Percentiles rank a stretch among this genome's conserved stretches.
These are phyloP conservation scores for Umbilicaria muhlenbergii DNA, from an alignment of 495 filamentous ascomycete species.

Conservation along the genomic window DNA sequence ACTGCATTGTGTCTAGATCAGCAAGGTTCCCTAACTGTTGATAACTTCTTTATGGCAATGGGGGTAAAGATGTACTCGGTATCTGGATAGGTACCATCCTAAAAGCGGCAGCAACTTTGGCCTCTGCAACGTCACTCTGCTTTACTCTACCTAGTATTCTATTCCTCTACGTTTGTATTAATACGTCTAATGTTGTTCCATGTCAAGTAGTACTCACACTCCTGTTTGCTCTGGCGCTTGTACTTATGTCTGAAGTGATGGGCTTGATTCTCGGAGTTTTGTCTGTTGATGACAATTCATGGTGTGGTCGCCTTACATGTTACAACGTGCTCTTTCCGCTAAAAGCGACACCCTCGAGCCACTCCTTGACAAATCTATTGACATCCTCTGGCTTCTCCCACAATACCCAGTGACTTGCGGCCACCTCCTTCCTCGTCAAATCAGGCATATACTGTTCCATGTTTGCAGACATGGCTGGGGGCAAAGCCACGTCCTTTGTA, in stretches of 20 bases:
- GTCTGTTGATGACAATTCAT: background rate
- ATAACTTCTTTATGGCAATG: too few species aligned
- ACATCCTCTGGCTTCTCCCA: constrained; percentile 46
- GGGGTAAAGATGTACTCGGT: too few species aligned
- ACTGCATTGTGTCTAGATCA: too few species aligned
- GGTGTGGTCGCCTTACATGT: constrained; percentile 8
- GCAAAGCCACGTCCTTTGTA: constrained; percentile 49
- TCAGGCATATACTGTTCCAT: constrained; percentile 53
- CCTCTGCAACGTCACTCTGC: too few species aligned
- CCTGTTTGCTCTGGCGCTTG: too few species aligned
- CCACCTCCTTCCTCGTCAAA: constrained; percentile 39
- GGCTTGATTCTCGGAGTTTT: background rate
- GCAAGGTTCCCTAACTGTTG: too few species aligned
- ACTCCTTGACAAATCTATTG: constrained; percentile 29
- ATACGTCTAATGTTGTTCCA: background rate
- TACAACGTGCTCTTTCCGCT: constrained; percentile 7
- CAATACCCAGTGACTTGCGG: constrained; percentile 55
- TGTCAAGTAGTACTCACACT: too few species aligned
- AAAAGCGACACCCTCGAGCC: constrained; percentile 29
- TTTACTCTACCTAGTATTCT: too few species aligned
- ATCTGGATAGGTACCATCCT: too few species aligned
- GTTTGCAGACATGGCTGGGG: constrained; percentile 43
- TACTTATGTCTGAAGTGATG: too few species aligned
- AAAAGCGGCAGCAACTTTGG: too few species aligned
- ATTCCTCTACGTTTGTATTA: too few species aligned